Percentiles rank a stretch among this genome's conserved stretches.
Evolutionary conservation across 495 filamentous ascomycete genomes (phyloP).

Genomic region (Xylaria grammica): DNA sequence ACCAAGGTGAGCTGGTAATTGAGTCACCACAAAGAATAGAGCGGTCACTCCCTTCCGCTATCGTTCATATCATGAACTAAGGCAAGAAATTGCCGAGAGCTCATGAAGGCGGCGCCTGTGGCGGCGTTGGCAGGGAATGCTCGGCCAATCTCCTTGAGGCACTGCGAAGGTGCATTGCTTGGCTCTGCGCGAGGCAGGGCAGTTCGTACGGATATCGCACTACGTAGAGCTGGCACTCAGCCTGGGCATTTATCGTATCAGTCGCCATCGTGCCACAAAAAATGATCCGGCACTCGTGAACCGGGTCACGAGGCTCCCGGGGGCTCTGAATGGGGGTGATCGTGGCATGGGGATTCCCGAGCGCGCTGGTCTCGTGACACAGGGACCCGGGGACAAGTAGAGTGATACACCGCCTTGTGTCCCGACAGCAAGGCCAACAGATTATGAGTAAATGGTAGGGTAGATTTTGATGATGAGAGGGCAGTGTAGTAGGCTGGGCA

Average conservation of each 20-base stretch:
- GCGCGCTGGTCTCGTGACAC: constrained; percentile 32
- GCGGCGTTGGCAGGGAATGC: constrained; percentile 29
- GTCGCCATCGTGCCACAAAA: constrained; percentile 27
- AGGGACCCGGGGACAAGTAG: constrained; percentile 31
- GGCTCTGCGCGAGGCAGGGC: constrained; percentile 32
- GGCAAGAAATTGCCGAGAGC: constrained; percentile 30
- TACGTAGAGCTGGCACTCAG: background rate
- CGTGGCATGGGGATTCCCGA: constrained; percentile 36
- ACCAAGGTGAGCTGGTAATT: background rate
- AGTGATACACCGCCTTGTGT: constrained; percentile 35
- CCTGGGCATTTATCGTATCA: background rate
- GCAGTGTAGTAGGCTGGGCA: background rate
- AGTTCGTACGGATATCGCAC: constrained; percentile 1
- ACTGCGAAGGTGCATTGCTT: constrained; percentile 30
- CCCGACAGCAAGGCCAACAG: constrained; percentile 33
- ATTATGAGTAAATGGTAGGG: constrained; percentile 11
- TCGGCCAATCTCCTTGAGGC: constrained; percentile 35
- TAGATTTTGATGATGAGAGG: background rate
- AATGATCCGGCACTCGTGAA: constrained; percentile 32
- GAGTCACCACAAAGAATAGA: constrained; percentile 22
- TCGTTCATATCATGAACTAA: constrained; percentile 31
- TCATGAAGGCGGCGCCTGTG: constrained; percentile 35
- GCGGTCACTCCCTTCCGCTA: constrained; percentile 28
- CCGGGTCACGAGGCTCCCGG: constrained; percentile 34
- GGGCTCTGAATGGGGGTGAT: constrained; percentile 33